Base-by-base conservation (phyloP, 1,139 yeast genomes). In the Yamadazyma dendronema region DNA sequence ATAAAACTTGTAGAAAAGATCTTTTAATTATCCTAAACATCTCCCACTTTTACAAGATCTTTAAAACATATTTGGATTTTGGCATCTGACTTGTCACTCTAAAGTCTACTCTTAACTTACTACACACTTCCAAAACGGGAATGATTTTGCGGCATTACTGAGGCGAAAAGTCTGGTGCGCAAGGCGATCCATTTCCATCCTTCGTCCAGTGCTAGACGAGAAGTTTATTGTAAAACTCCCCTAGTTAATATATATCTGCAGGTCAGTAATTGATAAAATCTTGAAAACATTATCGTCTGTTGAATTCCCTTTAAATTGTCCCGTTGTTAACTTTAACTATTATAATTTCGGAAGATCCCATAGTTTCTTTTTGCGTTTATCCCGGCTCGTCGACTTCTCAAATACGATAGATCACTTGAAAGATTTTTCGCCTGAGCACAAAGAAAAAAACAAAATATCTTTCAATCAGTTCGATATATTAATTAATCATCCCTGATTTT, bases 351-450 rank as follows among this genome's bases (percentile, higher is more conserved):
- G n/a, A n/a, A n/a, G n/a, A n/a, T n/a, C n/a, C n/a, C n/a, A n/a
- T n/a, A n/a, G n/a, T n/a, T 24, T 24, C n/a, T n/a, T n/a, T n/a
- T 24, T 24, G 5, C 13, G 6, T 24, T n/a, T 24, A 8, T 24
- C n/a, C n/a, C 27, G 27, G 27, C 27, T 24, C 27, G 27, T 24
- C 17, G 17, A 12, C 17, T 13, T 19, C 22, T 9, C 27, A 26
- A 11, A 13, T 26, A 26, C 29, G 29, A 26, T 26, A 26, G 29
- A 26, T 12, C 29, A 26, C 29, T 11, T 8, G n/a, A 26, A 26
- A 26, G 17, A 13, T 26, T 26, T 26, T 26, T 26, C 29, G 29
- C 29, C 29, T 26, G 29, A 26, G 29, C 13, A 26, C 29, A 14
- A 14, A 12, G 17, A 26, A 26, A 26, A 26, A 26, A 26, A 12